Evolutionary conservation across 768 basidiomycete genomes (phyloP), one percentile per base, ranked within the genome.

Genomic region (Rickenella mellea): DNA sequence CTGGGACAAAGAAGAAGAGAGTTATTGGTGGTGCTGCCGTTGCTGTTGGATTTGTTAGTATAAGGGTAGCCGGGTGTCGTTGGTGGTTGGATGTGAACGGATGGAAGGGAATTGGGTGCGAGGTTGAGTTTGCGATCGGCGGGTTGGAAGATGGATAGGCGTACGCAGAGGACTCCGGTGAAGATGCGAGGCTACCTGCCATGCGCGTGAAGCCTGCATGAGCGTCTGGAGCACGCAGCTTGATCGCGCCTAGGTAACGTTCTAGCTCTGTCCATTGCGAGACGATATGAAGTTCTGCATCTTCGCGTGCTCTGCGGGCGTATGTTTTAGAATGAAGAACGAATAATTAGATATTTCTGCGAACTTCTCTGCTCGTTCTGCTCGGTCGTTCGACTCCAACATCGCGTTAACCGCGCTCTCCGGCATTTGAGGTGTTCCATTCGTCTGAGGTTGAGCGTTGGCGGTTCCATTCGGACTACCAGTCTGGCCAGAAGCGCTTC

Each of bases 231-330:
- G 66, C 62, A 24, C 69, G 64, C 24, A 64, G 27, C 29, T 79
- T 75, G 45, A 74, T 43, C 40, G 58, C 50, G 17, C 48, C 48
- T 36, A 80, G 63, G 49, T 71, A 71, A 26, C 63, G 63, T 20
- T 70, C 68, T 48, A 79, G 63, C 44, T 73, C 67, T 1, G 51
- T 36, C 76, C 78, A 81, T 19, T 62, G 60, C 15, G 77, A 71
- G 19, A 63, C 61, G 45, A 67, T 51, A 10, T 72, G 64, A 0
- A 70, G 66, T 24, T 76, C 70, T 0, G 71, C 68, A 10, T 81
- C 78, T 51, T 80, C 78, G 39, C 74, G 64, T 3, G 67, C 69
- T n/a, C n/a, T n/a, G n/a, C n/a, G n/a, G n/a, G n/a, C n/a, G n/a
- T n/a, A n/a, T n/a, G n/a, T n/a, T n/a, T n/a, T n/a, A n/a, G n/a